Conservation (phyloP, 306 rosid species). For the Astragalus membranaceus region DNA sequence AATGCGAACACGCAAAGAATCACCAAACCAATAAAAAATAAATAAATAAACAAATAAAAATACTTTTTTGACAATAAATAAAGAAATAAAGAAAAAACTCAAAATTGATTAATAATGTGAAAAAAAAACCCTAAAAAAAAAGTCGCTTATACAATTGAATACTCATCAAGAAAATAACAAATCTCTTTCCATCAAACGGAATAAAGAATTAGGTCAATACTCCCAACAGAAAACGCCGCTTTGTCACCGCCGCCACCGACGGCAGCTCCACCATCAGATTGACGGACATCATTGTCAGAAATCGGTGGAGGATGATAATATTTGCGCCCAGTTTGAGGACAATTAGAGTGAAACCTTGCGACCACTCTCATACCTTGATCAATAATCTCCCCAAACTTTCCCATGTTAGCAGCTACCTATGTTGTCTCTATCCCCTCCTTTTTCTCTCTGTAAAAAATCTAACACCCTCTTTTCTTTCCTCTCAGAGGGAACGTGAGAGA, state of each 20-base stretch:
- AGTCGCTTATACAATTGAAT: not conserved
- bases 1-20: not conserved
- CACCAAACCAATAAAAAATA: not conserved
- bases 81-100: too few species aligned
- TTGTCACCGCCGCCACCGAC: conserved; percentile 14
- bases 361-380: conserved; percentile 50
- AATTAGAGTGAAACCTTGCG: conserved; percentile 50
- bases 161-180: not conserved
- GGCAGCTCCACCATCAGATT: not conserved
- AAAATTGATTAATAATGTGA: not conserved
- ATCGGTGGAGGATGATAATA: conserved; percentile 59
- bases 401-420: conserved; percentile 16
- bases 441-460: not conserved
- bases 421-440: not conserved
- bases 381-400: conserved; percentile 52
- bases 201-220: conserved; percentile 45
- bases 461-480: not conserved
- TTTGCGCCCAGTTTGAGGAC: conserved; percentile 62
- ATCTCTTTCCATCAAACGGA: conserved; percentile 31
- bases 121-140: not conserved
- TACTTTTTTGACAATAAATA: too few species aligned
- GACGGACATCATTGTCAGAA: conserved; percentile 21
- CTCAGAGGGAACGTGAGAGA: not conserved
- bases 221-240: not conserved
- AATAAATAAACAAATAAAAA: not conserved